Percentiles rank a stretch among this genome's conserved stretches.
Evolutionary conservation across 768 basidiomycete species (phyloP).

Genomic region (Panaeolus papilionaceus): DNA sequence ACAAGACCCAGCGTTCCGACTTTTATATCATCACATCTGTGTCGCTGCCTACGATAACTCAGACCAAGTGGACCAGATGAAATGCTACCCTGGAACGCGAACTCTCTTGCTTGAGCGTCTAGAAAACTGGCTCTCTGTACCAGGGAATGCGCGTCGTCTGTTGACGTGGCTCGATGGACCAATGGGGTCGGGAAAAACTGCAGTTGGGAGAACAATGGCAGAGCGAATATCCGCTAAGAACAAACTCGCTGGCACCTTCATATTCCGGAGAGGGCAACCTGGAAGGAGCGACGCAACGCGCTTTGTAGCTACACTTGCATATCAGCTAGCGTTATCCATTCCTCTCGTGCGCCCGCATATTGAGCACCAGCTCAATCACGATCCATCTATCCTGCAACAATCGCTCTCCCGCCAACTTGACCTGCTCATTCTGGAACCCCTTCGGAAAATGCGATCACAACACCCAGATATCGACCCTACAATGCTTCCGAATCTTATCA

Average conservation of each 20-base stretch:
- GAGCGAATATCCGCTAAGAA: constrained; percentile 25
- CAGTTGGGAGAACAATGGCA: constrained; percentile 31
- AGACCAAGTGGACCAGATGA: neutral
- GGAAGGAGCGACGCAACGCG: constrained; percentile 31
- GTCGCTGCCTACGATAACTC: neutral
- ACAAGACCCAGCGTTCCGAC: neutral
- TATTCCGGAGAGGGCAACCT: constrained; percentile 38
- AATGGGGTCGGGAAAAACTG: constrained; percentile 32
- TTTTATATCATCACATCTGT: neutral
- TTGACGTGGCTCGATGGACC: constrained; percentile 30
- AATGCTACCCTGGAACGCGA: constrained; percentile 17
- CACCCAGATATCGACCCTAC: neutral
- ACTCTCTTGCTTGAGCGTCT: neutral
- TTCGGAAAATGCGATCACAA: neutral
- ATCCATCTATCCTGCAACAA: constrained; percentile 19
- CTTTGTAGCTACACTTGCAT: constrained; percentile 38
- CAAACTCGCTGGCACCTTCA: constrained; percentile 35
- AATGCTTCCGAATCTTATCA: constrained; percentile 15
- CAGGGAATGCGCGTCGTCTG: neutral
- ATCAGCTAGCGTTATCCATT: constrained; percentile 29
- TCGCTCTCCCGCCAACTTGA: constrained; percentile 17
- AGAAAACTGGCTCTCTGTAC: neutral
- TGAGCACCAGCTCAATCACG: constrained; percentile 13
- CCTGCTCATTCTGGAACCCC: constrained; percentile 14
- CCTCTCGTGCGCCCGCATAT: constrained; percentile 17